Percentiles rank a stretch among this genome's conserved stretches.
Evolutionary conservation across 768 basidiomycete species (phyloP).

Genomic region (Amyloporia xantha): DNA sequence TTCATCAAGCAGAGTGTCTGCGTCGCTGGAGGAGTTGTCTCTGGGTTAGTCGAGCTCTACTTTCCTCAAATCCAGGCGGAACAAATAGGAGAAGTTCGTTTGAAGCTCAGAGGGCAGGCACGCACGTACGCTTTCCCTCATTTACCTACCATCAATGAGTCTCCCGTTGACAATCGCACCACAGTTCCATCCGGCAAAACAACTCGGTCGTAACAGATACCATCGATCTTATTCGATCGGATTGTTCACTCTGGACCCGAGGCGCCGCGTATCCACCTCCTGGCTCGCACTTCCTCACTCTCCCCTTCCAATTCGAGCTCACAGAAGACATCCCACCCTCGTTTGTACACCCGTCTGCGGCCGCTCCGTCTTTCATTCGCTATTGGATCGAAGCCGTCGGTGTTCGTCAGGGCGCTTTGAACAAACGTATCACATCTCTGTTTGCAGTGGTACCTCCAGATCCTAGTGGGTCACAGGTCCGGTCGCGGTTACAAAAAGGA

Average conservation of each 20-base stretch:
- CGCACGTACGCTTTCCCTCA: slow-evolving; percentile 7
- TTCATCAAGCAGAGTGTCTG: background rate
- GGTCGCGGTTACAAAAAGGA: background rate
- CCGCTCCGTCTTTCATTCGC: background rate
- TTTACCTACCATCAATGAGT: background rate
- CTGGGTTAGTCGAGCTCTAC: slow-evolving; percentile 12
- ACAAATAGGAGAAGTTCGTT: slow-evolving; percentile 11
- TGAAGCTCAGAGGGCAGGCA: slow-evolving; percentile 12
- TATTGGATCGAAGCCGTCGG: slow-evolving; percentile 11
- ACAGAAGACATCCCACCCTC: slow-evolving; percentile 9
- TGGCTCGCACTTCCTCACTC: slow-evolving; percentile 1
- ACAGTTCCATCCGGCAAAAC: slow-evolving; percentile 5
- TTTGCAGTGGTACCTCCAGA: slow-evolving; percentile 6
- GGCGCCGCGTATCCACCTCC: slow-evolving; percentile 4
- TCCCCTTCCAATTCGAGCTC: slow-evolving; percentile 12
- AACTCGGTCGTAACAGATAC: background rate
- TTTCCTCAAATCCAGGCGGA: slow-evolving; percentile 8
- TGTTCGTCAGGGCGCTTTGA: slow-evolving; percentile 9
- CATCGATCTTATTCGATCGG: slow-evolving; percentile 1
- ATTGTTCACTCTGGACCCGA: slow-evolving; percentile 7
- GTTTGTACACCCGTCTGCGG: background rate
- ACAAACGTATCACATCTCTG: slow-evolving; percentile 1
- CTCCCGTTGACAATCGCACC: no score
- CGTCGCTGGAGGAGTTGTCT: slow-evolving; percentile 6
- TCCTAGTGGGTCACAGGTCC: background rate